A percentile compares a stretch with the other conserved stretches of the same genome.
Evolutionary conservation across 352 stramenopile species (phyloP).

Genomic region (Globisporangium radiosum): DNA sequence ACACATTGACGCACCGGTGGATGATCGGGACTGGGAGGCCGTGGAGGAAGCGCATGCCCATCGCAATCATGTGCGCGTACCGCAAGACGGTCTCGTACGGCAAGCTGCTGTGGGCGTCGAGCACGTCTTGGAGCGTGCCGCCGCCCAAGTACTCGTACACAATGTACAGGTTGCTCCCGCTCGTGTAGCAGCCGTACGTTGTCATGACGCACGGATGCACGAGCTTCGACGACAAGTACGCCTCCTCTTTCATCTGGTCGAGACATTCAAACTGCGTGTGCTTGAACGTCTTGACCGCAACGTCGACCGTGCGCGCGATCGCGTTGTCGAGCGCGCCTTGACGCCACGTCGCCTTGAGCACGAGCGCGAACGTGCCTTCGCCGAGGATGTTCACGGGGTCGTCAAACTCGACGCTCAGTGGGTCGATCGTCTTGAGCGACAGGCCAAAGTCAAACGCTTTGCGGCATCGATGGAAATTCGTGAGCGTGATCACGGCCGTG

Average conservation of each 20-base stretch:
- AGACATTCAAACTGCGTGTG: slow-evolving; percentile 69
- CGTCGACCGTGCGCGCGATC: slow-evolving; percentile 42
- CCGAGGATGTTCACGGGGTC: slow-evolving; percentile 73
- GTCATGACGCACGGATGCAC: slow-evolving; percentile 80
- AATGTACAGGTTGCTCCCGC: slow-evolving; percentile 72
- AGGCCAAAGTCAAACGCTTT: slow-evolving; percentile 75
- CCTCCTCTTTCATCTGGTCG: slow-evolving; percentile 78
- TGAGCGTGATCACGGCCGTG: slow-evolving; percentile 63
- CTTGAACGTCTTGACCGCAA: slow-evolving; percentile 81
- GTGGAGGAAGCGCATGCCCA: slow-evolving; percentile 78
- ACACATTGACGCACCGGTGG: slow-evolving; percentile 31
- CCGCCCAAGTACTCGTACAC: slow-evolving; percentile 77
- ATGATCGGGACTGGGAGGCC: slow-evolving; percentile 68
- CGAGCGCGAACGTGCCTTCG: slow-evolving; percentile 73
- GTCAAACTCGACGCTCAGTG: slow-evolving; percentile 72
- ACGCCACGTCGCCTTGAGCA: slow-evolving; percentile 67
- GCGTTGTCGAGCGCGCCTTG: slow-evolving; percentile 42
- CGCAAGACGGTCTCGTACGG: slow-evolving; percentile 60
- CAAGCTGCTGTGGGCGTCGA: slow-evolving; percentile 40
- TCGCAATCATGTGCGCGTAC: slow-evolving; percentile 76
- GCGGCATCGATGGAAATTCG: slow-evolving; percentile 64
- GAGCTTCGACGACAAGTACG: slow-evolving; percentile 71
- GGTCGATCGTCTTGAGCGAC: slow-evolving; percentile 72
- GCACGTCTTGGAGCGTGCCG: slow-evolving; percentile 72
- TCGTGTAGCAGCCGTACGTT: slow-evolving; percentile 81